These are phyloP conservation scores for Ascochyta fabae DNA, from an alignment of 2,329 filamentous ascomycete species.

Conservation along the genomic window DNA sequence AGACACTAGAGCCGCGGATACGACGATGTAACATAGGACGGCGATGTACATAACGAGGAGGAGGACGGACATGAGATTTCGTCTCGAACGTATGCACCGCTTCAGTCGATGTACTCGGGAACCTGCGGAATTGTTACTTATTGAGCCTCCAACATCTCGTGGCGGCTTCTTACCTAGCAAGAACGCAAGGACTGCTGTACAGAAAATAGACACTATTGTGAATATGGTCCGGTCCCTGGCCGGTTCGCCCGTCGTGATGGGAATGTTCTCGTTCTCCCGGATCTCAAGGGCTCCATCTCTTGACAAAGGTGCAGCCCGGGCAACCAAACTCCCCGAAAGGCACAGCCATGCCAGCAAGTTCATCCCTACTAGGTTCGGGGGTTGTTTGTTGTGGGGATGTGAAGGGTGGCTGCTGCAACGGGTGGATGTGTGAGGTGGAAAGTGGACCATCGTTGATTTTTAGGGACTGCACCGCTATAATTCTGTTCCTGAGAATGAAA, in stretches of 20 bases:
- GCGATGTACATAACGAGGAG: conserved; percentile 26
- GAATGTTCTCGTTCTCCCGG: conserved; percentile 9
- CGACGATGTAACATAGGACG: conserved; percentile 26
- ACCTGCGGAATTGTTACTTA: conserved; percentile 4
- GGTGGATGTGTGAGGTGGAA: neutral
- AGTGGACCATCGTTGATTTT: conserved; percentile 1
- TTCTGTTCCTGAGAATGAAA: neutral
- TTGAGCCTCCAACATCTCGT: neutral
- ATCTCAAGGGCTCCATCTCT: neutral
- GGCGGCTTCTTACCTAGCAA: conserved; percentile 19
- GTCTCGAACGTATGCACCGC: conserved; percentile 15
- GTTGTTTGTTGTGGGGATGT: neutral
- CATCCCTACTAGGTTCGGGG: neutral
- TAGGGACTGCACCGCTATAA: neutral
- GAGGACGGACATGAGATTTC: conserved; percentile 25
- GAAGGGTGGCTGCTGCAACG: neutral
- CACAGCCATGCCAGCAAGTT: neutral
- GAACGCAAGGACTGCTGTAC: conserved; percentile 19
- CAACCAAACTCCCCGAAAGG: neutral
- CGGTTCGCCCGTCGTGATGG: conserved; percentile 18
- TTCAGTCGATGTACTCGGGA: conserved; percentile 18
- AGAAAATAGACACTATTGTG: conserved; percentile 18
- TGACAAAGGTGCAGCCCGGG: conserved; percentile 7
- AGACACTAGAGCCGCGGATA: conserved; percentile 32
- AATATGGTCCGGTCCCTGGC: conserved; percentile 22